These are phyloP conservation scores for Sapria himalayana DNA, from an alignment of 345 rosid species.

Conservation along the genomic window DNA sequence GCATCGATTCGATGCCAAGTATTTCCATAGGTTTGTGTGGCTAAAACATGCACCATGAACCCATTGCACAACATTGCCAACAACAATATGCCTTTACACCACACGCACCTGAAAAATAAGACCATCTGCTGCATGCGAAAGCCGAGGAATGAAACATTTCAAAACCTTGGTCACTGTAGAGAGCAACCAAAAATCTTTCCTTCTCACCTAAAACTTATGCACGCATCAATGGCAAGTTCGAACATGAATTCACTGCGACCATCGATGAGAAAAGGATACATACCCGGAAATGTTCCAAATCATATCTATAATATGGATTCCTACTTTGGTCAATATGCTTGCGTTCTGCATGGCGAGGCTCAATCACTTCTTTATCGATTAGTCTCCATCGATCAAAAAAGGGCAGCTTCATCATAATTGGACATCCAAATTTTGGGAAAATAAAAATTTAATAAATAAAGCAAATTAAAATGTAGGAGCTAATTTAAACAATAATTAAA, in stretches of 20 bases:
- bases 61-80: too few relatives aligned
- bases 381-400: slow-evolving; percentile 89
- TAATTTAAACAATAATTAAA: too few relatives aligned
- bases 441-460: slow-evolving; percentile 8
- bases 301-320: slow-evolving; percentile 73
- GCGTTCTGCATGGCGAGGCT: slow-evolving; percentile 81
- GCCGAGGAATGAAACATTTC: slow-evolving; percentile 81
- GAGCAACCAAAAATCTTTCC: slow-evolving; percentile 95
- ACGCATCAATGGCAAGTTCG: too few relatives aligned
- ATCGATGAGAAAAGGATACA: too few relatives aligned
- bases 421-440: slow-evolving; percentile 6
- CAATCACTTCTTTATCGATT: slow-evolving; percentile 89
- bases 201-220: slow-evolving; percentile 78
- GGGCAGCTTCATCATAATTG: slow-evolving; percentile 50
- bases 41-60: too few relatives aligned
- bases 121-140: slow-evolving; percentile 97
- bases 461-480: not conserved
- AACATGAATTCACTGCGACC: too few relatives aligned
- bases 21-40: too few relatives aligned
- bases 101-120: slow-evolving; percentile 96
- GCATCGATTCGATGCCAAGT: too few relatives aligned
- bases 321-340: slow-evolving; percentile 36
- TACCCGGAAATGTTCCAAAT: slow-evolving; percentile 92
- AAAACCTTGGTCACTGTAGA: slow-evolving; percentile 71
- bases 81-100: too few relatives aligned